Evolutionary conservation across 2,329 filamentous ascomycete species (phyloP).

Genomic region (Colletotrichum shisoi): DNA sequence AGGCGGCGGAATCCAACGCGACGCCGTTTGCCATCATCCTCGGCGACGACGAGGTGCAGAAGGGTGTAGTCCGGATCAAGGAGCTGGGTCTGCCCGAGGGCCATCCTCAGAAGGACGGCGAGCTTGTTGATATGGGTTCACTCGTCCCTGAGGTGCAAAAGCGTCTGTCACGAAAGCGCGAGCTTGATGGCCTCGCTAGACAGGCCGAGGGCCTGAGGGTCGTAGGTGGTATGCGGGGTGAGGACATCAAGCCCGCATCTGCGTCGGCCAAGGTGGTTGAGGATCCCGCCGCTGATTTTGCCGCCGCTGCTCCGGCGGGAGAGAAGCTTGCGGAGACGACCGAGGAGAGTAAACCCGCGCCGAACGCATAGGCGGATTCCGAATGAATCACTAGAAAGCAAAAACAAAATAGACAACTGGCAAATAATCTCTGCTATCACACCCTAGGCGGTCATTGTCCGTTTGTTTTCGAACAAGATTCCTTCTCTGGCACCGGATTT

Average conservation of each 20-base stretch:
- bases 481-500: background rate
- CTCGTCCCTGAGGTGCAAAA: slow-evolving; percentile 70
- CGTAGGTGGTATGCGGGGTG: slow-evolving; percentile 57
- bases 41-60: slow-evolving; percentile 85
- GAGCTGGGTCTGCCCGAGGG: slow-evolving; percentile 75
- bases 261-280: slow-evolving; percentile 36
- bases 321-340: slow-evolving; percentile 28
- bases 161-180: slow-evolving; percentile 54
- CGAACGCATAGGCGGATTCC: slow-evolving; percentile 20
- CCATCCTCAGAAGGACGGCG: slow-evolving; percentile 89
- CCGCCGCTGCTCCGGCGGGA: slow-evolving; percentile 16
- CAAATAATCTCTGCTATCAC: background rate
- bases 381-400: slow-evolving; percentile 19
- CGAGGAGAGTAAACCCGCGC: slow-evolving; percentile 38
- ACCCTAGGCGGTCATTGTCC: background rate
- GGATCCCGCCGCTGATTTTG: slow-evolving; percentile 16
- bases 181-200: slow-evolving; percentile 54
- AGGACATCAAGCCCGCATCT: slow-evolving; percentile 47
- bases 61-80: slow-evolving; percentile 88
- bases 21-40: slow-evolving; percentile 89
- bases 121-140: slow-evolving; percentile 71
- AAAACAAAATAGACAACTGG: slow-evolving; percentile 9
- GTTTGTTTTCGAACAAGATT: background rate
- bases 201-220: slow-evolving; percentile 57
- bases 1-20: slow-evolving; percentile 79